Base-by-base conservation (phyloP, 108 stramenopile species). In the Epithemia pelagica region DNA sequence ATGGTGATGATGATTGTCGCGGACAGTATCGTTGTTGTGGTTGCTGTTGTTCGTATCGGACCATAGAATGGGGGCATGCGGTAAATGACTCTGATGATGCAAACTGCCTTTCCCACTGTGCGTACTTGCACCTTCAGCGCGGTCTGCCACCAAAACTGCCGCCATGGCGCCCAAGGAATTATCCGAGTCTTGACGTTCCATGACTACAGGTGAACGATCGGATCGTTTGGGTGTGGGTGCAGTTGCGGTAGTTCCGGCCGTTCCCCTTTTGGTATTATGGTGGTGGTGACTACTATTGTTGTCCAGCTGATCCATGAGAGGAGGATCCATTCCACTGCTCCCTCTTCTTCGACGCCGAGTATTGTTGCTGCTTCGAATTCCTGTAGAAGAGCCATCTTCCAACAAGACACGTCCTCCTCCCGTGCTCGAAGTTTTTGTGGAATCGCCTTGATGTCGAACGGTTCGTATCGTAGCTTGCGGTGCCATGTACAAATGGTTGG, bases 391-490 rank as follows among this genome's bases (percentile, higher is more conserved):
- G 15, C 37, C 37, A 46, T 5, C 37, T 46, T 46, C 37, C 5
- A 46, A 15, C 15, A 46, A 15, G 10, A 46, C 37, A 46, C 5
- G 37, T 46, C 37, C 37, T 46, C 5, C 37, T 46, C 15, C 15
- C 10, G 10, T 46, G 37, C 37, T 15, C 15, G 37, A 5, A 46
- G 5, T 46, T 10, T 46, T 46, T 5, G 37, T 46, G 37, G 37
- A 5, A 46, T n/a, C n/a, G 37, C 37, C 15, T 5, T 46, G 37
- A 46, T 5, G 15, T 46, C 15, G 37, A 10, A 46, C 37, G 37
- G 37, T 58, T 27, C 65, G 65, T 5, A 66, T 54, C 2, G 65
- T 8, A 2, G 65, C 54, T 31, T 66, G 65, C 23, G 65, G 65
- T 10, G 65, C 65, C 24, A 23, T 52, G 53, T 66, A 66, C n/a